Base-by-base conservation (phyloP, 1,284 basidiomycete species). In the Kwoniella shivajii region DNA sequence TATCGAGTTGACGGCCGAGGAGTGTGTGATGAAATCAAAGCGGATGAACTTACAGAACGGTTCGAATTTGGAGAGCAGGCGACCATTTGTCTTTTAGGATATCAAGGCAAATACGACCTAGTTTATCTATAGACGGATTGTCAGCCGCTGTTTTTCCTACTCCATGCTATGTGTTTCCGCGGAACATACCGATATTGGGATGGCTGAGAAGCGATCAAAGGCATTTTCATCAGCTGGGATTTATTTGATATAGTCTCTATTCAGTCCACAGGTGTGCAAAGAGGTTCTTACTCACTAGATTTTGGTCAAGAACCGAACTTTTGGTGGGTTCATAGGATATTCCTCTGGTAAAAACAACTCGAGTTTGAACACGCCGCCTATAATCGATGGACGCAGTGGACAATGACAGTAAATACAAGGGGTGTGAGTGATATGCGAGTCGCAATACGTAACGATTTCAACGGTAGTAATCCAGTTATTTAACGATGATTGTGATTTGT, bases 1-100 rank as follows among this genome's bases (percentile, higher is more conserved):
- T n/a, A n/a, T n/a, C n/a, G n/a, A n/a, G n/a, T n/a, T n/a, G n/a
- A n/a, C n/a, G n/a, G n/a, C n/a, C n/a, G n/a, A n/a, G 29, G 7
- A 16, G 37, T 3, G 24, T n/a, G 26, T 42, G 22, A 4, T 36
- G n/a, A 33, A 10, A 22, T 13, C 11, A 29, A 27, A 33, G 7
- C 20, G 16, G 3, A 18, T 4, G n/a, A 24, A 59, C 69, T 65
- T 48, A 73, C 64, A 99, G 82, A 54, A 99, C 95, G 0, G 95
- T 99, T 64, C 95, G 88, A 79, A 99, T 98, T 78, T 98, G 96
- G 22, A 99, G 84, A 0, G 95, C 95, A 10, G 95, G 95, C 4
- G 93, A 97, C 95, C 95, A 99, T 82, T 97, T 98, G 80, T 99
- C 95, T 83, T 98, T 98, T 71, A 98, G 82, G 70, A 99, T 99